These are phyloP conservation scores for Kluyveromyces dobzhanskii DNA, from an alignment of 805 yeast species.

Conservation along the genomic window DNA sequence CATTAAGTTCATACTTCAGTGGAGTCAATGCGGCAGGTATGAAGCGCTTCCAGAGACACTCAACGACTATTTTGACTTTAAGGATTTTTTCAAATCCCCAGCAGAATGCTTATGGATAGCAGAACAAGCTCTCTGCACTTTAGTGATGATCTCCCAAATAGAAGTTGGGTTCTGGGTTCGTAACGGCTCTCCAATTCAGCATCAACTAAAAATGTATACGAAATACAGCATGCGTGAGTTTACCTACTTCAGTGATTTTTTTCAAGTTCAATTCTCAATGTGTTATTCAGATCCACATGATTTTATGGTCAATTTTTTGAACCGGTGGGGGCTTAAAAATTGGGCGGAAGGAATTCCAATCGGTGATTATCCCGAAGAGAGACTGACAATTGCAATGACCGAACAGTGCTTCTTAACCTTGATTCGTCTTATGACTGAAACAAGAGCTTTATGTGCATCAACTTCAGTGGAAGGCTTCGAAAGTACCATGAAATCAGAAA, in stretches of 20 bases:
- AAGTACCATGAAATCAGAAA: constrained; percentile 51
- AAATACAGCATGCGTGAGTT: constrained; percentile 73
- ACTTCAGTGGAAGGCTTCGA: constrained; percentile 42
- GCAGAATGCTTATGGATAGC: constrained; percentile 17
- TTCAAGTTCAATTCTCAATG: constrained; percentile 53
- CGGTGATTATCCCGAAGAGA: constrained; percentile 37
- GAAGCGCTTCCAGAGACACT: constrained; percentile 14
- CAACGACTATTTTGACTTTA: constrained; percentile 12
- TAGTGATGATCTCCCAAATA: constrained; percentile 75
- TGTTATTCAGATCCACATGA: constrained; percentile 48
- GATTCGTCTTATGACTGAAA: constrained; percentile 61
- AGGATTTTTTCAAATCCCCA: constrained; percentile 14
- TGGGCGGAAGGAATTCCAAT: constrained; percentile 42
- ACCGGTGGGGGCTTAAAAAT: constrained; percentile 58
- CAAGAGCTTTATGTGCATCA: constrained; percentile 45
- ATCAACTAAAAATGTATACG: constrained; percentile 72
- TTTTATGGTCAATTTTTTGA: constrained; percentile 48
- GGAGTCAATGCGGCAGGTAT: constrained; percentile 29
- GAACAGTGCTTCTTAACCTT: constrained; percentile 72
- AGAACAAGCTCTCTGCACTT: constrained; percentile 70
- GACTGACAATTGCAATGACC: constrained; percentile 46
- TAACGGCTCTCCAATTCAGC: constrained; percentile 74
- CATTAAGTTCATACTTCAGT: constrained; percentile 24
- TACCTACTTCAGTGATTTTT: constrained; percentile 74
- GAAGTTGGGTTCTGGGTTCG: constrained; percentile 91